Evolutionary conservation across 108 stramenopile genomes (phyloP), one percentile per base, ranked within the genome.

Genomic region (Pseudonitzschia delicatissima): DNA sequence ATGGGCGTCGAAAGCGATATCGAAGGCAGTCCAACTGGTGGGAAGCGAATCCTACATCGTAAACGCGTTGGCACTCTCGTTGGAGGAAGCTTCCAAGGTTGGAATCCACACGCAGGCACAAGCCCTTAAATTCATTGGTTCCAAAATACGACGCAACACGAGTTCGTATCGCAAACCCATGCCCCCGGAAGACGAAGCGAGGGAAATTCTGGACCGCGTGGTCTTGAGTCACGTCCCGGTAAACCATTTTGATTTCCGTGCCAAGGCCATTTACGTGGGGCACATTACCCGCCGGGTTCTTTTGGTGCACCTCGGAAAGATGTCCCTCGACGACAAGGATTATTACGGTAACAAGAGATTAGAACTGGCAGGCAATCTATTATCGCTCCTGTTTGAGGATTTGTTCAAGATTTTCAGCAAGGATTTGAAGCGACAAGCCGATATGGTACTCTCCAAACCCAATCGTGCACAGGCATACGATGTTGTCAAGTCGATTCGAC

Each of bases 341-440:
- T 97, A 98, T 73, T 98, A 98, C 66, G 98, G 96, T 15, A 99
- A 99, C 76, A 99, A 98, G 72, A 78, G 99, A 13, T 76, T 99
- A 57, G 99, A 99, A 80, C 79, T 98, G 48, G 99, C 99, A 0
- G 99, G 99, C 4, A 97, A 92, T 76, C 81, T 98, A 34, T 76
- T 99, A 8, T 90, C 93, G 4, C 79, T 98, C 7, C 81, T 99
- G 28, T 99, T 99, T 80, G 97, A 98, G 66, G 98, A 98, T 82
- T 77, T 98, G 33, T 98, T 99, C 90, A 98, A 98, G 78, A 81
- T 93, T 20, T 96, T 99, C 79, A 98, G 96, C 74, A 82, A 82
- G 51, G 93, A 98, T 64, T 78, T 99, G 37, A 97, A 95, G 76
- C 77, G 91, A 57, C 90, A 96, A 64, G 91, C 94, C 0, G 97